Base-by-base conservation (phyloP, 768 basidiomycete genomes). In the Phlebiopsis flavidoalba region DNA sequence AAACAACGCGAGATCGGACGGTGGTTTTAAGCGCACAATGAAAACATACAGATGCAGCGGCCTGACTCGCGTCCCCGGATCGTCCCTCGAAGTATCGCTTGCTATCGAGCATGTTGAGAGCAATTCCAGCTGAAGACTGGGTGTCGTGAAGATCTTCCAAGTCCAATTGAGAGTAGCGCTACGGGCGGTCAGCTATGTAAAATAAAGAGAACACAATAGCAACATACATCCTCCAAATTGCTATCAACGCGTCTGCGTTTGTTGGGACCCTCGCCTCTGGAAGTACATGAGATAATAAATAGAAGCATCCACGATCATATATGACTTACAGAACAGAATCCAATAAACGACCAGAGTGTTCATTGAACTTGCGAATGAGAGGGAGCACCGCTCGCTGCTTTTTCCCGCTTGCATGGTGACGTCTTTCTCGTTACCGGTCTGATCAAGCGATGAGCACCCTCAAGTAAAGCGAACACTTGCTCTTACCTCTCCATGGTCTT, bases 351-450 rank as follows among this genome's bases (percentile, higher is more conserved):
- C 96, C 93, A 0, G 94, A 97, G 72, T 99, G 97, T 69, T 98
- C 94, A 68, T 98, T 99, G 75, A 99, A 98, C 70, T 95, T 91
- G 53, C 96, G 83, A 64, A 99, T 98, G 51, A 98, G 80, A 0
- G 97, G 97, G 22, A 99, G 74, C 12, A 92, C 90, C 37, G 87
- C 89, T 53, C 86, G 82, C 71, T 97, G 91, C 67, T 88, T 83
- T 88, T 83, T 15, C 97, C 97, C 14, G 96, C 86, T 71, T 93
- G 93, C 97, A 98, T 99, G 1, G 97, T 98, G 22, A 91, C 70
- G 67, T 99, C 97, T 71, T 83, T 87, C 64, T 88, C 85, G 66
- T 96, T 96, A 19, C 93, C 92, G 2, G 91, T 91, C 93, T 97
- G 64, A 5, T 5, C 35, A 15, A 21, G 53, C 35, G 22, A 15